Evolutionary conservation across 2,329 filamentous ascomycete genomes (phyloP).

Genomic region (Ramularia collo-cygni): DNA sequence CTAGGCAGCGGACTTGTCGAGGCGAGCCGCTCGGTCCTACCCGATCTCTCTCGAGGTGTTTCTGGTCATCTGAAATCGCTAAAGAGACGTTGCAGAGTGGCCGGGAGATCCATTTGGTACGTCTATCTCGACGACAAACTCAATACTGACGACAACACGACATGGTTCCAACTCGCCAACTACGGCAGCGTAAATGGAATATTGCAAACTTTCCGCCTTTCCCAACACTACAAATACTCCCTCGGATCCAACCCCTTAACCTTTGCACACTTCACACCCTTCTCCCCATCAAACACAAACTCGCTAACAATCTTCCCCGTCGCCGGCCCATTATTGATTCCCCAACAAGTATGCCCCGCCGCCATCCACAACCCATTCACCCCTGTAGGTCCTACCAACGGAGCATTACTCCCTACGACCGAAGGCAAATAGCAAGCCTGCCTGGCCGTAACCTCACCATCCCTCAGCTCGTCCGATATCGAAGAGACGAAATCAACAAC

Average conservation of each 20-base stretch:
- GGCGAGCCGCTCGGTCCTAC: no score
- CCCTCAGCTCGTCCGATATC: slow-evolving; percentile 44
- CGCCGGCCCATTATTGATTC: slow-evolving; percentile 89
- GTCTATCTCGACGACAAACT: no score
- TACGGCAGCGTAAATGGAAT: no score
- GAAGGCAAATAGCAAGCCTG: slow-evolving; percentile 94
- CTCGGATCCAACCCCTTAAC: slow-evolving; percentile 37
- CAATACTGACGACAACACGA: no score
- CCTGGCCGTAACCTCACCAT: slow-evolving; percentile 56
- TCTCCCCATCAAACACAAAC: slow-evolving; percentile 40
- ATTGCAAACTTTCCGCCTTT: no score
- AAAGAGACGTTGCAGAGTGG: no score
- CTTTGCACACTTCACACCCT: slow-evolving; percentile 33
- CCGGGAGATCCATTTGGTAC: no score
- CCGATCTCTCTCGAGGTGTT: no score
- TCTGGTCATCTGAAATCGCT: no score
- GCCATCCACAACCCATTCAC: slow-evolving; percentile 73
- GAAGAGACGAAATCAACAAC: slow-evolving; percentile 70
- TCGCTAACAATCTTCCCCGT: slow-evolving; percentile 51
- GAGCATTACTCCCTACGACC: slow-evolving; percentile 51
- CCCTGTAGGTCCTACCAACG: slow-evolving; percentile 69
- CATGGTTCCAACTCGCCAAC: no score
- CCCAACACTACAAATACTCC: slow-evolving; percentile 14
- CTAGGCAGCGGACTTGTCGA: slow-evolving; percentile 3
- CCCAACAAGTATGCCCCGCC: slow-evolving; percentile 94